phyloP scores from a whole-genome alignment of 192 early-diverging fungal species.

The Thamnidium elegans region DNA sequence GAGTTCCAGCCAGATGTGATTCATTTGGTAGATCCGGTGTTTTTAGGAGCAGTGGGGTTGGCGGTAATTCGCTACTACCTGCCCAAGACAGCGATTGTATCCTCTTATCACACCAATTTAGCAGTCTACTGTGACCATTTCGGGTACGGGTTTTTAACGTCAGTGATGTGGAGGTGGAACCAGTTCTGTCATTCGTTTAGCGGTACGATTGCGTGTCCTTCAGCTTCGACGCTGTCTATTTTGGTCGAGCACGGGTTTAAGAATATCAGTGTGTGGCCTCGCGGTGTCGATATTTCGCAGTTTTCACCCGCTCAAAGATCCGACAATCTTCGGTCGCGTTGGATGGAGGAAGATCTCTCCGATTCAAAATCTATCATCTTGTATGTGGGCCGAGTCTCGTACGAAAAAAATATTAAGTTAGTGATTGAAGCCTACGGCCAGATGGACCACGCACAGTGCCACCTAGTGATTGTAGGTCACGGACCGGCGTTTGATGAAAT shows the following conservation, averaged over 20 bases:
- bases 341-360: constrained; percentile 11
- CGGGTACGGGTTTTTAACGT: constrained; percentile 27
- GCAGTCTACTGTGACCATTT: constrained; percentile 33
- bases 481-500: constrained; percentile 34
- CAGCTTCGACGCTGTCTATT: constrained; percentile 26
- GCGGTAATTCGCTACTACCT: constrained; percentile 9
- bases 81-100: constrained; percentile 18
- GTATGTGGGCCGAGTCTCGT: constrained; percentile 35
- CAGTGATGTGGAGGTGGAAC: constrained; percentile 37
- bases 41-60: constrained; percentile 24
- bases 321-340: constrained; percentile 22
- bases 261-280: constrained; percentile 27
- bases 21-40: constrained; percentile 36
- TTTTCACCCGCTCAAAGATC: constrained; percentile 29
- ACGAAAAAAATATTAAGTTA: constrained; percentile 36
- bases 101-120: constrained; percentile 37
- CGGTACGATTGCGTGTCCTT: constrained; percentile 25
- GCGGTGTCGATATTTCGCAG: constrained; percentile 29
- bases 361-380: constrained; percentile 24
- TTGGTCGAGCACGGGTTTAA: constrained; percentile 26
- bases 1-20: constrained; percentile 34
- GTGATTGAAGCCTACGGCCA: constrained; percentile 27
- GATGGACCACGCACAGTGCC: constrained; percentile 31
- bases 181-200: constrained; percentile 25
- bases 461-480: constrained; percentile 36